Evolutionary conservation across 257 asterid genomes (phyloP), one percentile per base, ranked within the genome.

Genomic region (Henckelia pumila): DNA sequence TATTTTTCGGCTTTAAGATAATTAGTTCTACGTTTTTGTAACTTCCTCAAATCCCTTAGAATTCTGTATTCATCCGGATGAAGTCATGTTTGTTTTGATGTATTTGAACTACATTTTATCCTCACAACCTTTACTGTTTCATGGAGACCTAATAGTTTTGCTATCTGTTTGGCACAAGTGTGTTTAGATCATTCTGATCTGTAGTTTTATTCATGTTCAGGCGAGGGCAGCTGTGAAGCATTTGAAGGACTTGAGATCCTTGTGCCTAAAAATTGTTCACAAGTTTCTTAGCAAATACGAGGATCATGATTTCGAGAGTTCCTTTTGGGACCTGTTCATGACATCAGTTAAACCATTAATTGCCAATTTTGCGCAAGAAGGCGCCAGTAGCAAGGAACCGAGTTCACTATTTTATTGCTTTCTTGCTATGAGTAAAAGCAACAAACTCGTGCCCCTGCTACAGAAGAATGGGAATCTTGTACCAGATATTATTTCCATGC

Each of bases 361-460:
- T 70, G 82, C 84, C 56, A 76, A 81, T 69, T 89, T 91, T 81
- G 87, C 82, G 83, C 88, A 81, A 81, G 96, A 86, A 78, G 95
- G 95, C 35, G 91, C 88, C 66, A 83, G 91, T 50, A 86, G 92
- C 70, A 83, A 85, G 82, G 86, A 84, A 80, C 96, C 97, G 53
- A 94, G 96, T 76, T 83, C 97, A 21, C 81, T 94, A 68, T 91
- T 94, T 65, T 73, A 83, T 70, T 94, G 97, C 85, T 94, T 94
- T 81, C 91, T 94, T 71, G 91, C 89, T 44, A 91, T 94, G 93
- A 94, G 99, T 80, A 82, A 88, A 83, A 90, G 86, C 79, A 71
- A 78, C 79, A 82, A 84, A 71, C 83, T 94, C 63, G 85, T 84
- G 73, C 77, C 89, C 6, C 78, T 94, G 53, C 79, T 94, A 79